A percentile compares a stretch with the other conserved stretches of the same genome.
phyloP scores from a whole-genome alignment of 1,139 yeast genomes.

The Suhomyces ambrosiae region DNA sequence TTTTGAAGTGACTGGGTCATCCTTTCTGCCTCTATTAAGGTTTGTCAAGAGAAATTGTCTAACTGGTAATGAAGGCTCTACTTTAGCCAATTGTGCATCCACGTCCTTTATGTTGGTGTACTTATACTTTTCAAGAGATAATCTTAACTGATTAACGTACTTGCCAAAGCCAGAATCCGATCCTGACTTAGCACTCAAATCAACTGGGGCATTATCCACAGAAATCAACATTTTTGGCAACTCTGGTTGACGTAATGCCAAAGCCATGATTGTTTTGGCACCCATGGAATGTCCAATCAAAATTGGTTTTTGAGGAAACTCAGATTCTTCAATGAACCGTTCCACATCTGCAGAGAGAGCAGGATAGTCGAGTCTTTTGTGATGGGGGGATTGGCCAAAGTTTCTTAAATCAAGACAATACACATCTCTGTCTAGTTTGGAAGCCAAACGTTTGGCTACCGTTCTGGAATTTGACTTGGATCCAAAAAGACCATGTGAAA shows the following conservation, averaged over 20 bases:
- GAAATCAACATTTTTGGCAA: slow-evolving; percentile 65
- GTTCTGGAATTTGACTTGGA: slow-evolving; percentile 75
- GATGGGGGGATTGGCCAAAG: slow-evolving; percentile 90
- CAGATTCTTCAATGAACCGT: slow-evolving; percentile 55
- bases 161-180: slow-evolving; percentile 56
- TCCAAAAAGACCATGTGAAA: slow-evolving; percentile 91
- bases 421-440: slow-evolving; percentile 48
- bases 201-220: slow-evolving; percentile 90
- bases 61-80: slow-evolving; percentile 61
- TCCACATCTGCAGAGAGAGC: slow-evolving; percentile 86
- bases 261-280: slow-evolving; percentile 91
- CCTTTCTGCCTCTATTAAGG: slow-evolving; percentile 49
- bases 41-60: slow-evolving; percentile 82
- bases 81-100: slow-evolving; percentile 59
- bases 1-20: slow-evolving; percentile 43
- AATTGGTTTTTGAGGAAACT: slow-evolving; percentile 52
- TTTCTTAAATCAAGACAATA: slow-evolving; percentile 83
- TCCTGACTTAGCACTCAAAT: slow-evolving; percentile 48
- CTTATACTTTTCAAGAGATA: slow-evolving; percentile 48
- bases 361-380: slow-evolving; percentile 69
- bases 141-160: slow-evolving; percentile 64
- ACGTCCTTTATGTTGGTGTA: slow-evolving; percentile 65
- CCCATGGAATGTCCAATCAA: slow-evolving; percentile 97
- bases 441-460: slow-evolving; percentile 56
- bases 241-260: slow-evolving; percentile 70